Evolutionary conservation across 306 rosid species (phyloP), one percentile per base, ranked within the genome.

Genomic region (Astragalus membranaceus): DNA sequence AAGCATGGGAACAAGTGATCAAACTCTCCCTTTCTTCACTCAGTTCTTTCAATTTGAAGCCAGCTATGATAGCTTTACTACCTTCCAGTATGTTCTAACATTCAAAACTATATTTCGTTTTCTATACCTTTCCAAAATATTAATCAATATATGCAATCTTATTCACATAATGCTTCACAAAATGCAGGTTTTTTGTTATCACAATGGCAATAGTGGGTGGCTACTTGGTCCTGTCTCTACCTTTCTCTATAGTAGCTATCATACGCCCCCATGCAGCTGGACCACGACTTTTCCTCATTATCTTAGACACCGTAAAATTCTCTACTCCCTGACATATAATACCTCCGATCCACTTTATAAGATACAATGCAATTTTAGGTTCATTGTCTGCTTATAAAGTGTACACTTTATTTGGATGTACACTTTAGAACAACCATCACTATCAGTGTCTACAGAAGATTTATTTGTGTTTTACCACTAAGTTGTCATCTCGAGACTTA

Each of bases 1-100:
- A 29, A 61, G 86, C 16, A 93, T 93, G 98, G 98, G 85, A 43
- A 82, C 86, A 0, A 84, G 88, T 37, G 94, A 85, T 33, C 77
- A 93, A n/a, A 82, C 75, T 47, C 98, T 93, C 20, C 98, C 98
- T 75, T 90, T 90, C 85, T 87, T 88, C 85, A 90, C 97, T 61
- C 97, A 90, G 83, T 92, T 90, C 87, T 88, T 90, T 82, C 96
- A 87, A 39, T 92, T 92, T 56, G 87, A 90, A 81, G 98, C 98
- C 47, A 85, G 92, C 70, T 90, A 93, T 10, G 90, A 88, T 17
- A 87, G 85, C 64, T 82, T 93, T 65, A 78, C 96, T 3, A 66
- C 91, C 48, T 88, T 93, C 11, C 83, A 88, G 98, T 90, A 88
- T 10, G 86, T 80, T 26, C 30, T 26, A 8, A 54, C 30, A 9